Evolutionary conservation across 2,329 filamentous ascomycete genomes (phyloP), one percentile per base, ranked within the genome.

Genomic region (Mariannaea elegans): DNA sequence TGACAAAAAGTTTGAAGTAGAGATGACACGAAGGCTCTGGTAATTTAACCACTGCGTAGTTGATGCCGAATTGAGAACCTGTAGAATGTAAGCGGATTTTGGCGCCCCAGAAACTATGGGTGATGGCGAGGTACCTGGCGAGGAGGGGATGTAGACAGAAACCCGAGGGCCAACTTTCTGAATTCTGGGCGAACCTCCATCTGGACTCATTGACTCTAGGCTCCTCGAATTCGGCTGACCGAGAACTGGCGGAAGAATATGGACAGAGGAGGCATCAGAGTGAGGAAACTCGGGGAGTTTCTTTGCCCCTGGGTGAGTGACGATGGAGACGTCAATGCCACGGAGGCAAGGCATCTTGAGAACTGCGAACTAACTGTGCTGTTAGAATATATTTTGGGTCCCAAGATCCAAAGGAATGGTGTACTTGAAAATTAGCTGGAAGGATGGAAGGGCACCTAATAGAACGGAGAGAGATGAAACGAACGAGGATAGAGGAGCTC

Each of bases 141-240:
- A 68, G 0, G 84, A 86, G 2, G 85, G 83, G 12, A 87, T 78
- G 64, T 87, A 87, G 31, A 87, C 84, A 2, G 85, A 84, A 19
- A 82, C 74, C 4, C 71, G 77, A 2, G 84, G 78, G 13, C 78
- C 75, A 19, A 64, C 57, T 62, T 76, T 79, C 52, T 71, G 72
- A 36, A 72, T 65, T 39, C 47, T 52, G 9, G 47, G 50, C 12
- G 50, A 39, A 16, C 23, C 36, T 24, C n/a, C 27, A 13, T n/a
- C 18, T 19, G 41, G 18, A 13, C 19, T 16, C 19, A 6, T 18
- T 4, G 44, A 32, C 6, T 23, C 52, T 16, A 41, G 49, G 7
- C 41, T 66, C 61, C 41, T 71, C 60, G 57, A 70, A 66, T 10
- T 70, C 64, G 9, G 63, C 56, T 38, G 19, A 3, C 27, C 23